A percentile compares a stretch with the other conserved stretches of the same genome.
Conservation (phyloP, 495 filamentous ascomycete species). For the Hyphodiscus hymeniophilus region DNA sequence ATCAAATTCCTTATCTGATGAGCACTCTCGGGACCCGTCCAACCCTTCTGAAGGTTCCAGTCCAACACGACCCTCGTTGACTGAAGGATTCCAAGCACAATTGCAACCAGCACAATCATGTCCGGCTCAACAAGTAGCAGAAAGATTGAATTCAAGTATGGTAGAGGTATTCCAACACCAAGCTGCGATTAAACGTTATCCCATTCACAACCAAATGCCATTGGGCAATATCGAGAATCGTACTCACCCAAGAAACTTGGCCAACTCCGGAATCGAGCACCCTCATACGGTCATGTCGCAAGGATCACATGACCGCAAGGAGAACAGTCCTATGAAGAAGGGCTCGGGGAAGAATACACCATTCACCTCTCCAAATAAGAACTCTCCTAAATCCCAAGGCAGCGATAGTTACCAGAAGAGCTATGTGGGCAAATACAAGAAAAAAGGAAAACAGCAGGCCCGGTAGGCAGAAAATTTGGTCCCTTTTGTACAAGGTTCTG, state of each 20-base stretch:
- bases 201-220: not conserved
- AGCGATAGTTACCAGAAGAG: not conserved
- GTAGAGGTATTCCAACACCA: conserved; percentile 7
- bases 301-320: conserved; percentile 2
- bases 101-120: not conserved
- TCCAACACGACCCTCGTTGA: not conserved
- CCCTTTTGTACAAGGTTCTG: not conserved
- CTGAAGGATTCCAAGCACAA: not conserved
- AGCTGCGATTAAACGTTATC: conserved; percentile 1
- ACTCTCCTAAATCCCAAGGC: not conserved
- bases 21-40: no score
- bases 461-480: not conserved
- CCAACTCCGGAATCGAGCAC: not conserved
- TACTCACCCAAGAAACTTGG: not conserved
- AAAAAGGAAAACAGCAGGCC: not conserved
- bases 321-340: conserved; percentile 5
- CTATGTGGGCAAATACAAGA: not conserved
- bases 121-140: not conserved
- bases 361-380: not conserved
- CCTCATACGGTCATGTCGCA: not conserved
- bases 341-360: not conserved
- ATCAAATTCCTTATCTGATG: no score
- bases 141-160: not conserved
- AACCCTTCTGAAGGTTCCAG: not conserved
- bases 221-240: conserved; percentile 4